Conservation (phyloP, 495 filamentous ascomycete genomes). For the Saxophila tyrrhenica region DNA sequence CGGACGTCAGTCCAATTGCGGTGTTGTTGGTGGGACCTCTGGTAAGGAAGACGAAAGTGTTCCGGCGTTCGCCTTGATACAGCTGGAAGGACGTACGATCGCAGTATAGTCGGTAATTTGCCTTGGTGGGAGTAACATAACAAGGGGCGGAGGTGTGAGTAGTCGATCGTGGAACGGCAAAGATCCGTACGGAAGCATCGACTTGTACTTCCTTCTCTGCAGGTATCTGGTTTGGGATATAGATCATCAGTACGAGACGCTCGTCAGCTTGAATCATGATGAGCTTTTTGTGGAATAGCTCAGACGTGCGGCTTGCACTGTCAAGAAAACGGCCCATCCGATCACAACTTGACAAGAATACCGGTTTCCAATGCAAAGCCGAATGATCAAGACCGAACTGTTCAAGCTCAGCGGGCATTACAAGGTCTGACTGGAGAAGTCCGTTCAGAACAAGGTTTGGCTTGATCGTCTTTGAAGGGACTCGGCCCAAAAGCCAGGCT, state of each 20-base stretch:
- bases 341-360: not conserved
- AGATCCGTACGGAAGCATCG: not conserved
- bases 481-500: not conserved
- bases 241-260: not conserved
- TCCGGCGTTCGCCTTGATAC: not conserved
- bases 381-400: not conserved
- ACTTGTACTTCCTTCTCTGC: not conserved
- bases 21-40: not conserved
- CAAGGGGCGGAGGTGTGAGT: not conserved
- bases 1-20: not conserved
- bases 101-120: not conserved
- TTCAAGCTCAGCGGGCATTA: not conserved
- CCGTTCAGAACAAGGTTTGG: not conserved
- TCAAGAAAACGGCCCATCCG: not conserved
- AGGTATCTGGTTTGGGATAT: not conserved
- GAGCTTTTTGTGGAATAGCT: not conserved
- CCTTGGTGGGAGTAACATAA: not conserved
- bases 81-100: not conserved
- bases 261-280: not conserved
- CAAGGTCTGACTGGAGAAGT: not conserved
- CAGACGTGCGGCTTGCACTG: not conserved
- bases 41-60: not conserved
- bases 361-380: not conserved
- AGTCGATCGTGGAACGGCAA: not conserved
- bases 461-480: not conserved